Conservation (phyloP, 1,284 basidiomycete genomes). For the Pascua sp. region DNA sequence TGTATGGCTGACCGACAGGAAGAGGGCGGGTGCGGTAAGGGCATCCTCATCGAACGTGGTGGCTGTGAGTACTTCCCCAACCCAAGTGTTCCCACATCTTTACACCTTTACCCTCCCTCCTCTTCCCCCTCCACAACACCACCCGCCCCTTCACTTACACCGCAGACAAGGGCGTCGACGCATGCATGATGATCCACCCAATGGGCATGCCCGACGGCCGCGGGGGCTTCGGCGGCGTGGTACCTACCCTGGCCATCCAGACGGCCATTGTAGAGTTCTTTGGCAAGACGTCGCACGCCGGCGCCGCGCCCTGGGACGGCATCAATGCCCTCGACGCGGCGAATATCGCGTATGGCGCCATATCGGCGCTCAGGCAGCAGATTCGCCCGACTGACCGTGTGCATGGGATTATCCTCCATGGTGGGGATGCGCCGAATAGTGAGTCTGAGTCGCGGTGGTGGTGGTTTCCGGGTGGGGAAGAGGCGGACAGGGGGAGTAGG, state of each 20-base stretch:
- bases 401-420: slow-evolving; percentile 49
- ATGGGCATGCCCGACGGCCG: neutral
- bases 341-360: slow-evolving; percentile 68
- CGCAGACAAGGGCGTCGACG: slow-evolving; percentile 21
- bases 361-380: slow-evolving; percentile 73
- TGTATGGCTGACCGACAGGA: too few relatives aligned
- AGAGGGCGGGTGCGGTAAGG: slow-evolving; percentile 74
- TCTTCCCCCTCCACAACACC: too few relatives aligned
- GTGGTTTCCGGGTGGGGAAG: too few relatives aligned
- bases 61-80: slow-evolving; percentile 60
- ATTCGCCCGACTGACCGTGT: slow-evolving; percentile 17
- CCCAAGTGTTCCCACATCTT: neutral
- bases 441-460: slow-evolving; percentile 3
- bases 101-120: neutral
- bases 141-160: neutral
- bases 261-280: slow-evolving; percentile 31
- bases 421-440: slow-evolving; percentile 56
- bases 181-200: slow-evolving; percentile 33
- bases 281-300: slow-evolving; percentile 64
- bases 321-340: slow-evolving; percentile 80
- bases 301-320: slow-evolving; percentile 60
- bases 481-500: neutral
- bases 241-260: slow-evolving; percentile 28
- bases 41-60: slow-evolving; percentile 67
- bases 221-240: slow-evolving; percentile 16